phyloP scores from a whole-genome alignment of 2,329 filamentous ascomycete species.

The Beauveria sp. region DNA sequence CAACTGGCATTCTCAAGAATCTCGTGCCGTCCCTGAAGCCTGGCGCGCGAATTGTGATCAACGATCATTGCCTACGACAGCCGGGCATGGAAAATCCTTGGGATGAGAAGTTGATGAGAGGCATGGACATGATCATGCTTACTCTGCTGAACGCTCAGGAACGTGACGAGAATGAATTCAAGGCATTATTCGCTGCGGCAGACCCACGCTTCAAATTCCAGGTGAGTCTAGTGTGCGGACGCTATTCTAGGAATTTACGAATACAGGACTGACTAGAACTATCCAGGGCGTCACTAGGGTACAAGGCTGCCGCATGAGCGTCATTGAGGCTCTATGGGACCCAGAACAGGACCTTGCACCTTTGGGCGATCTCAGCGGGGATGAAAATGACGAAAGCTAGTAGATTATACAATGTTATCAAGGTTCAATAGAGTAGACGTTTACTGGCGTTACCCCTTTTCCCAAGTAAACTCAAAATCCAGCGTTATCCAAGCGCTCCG shows the following conservation, averaged over 20 bases:
- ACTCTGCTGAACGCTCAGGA: constrained; percentile 44
- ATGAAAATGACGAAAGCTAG: background rate
- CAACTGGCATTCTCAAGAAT: constrained; percentile 39
- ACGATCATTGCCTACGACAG: constrained; percentile 37
- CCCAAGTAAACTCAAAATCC: no score
- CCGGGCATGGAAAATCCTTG: constrained; percentile 31
- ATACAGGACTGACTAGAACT: constrained; percentile 9
- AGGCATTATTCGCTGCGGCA: constrained; percentile 34
- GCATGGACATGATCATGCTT: constrained; percentile 47
- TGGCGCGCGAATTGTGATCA: constrained; percentile 40
- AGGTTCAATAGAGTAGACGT: background rate
- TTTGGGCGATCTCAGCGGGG: background rate
- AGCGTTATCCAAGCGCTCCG: no score
- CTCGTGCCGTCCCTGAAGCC: constrained; percentile 49
- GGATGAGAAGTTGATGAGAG: constrained; percentile 40
- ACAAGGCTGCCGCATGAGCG: constrained; percentile 37
- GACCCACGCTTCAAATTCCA: constrained; percentile 36
- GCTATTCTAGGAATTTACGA: background rate
- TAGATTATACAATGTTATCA: no score
- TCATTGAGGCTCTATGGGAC: constrained; percentile 42
- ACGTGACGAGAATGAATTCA: constrained; percentile 38
- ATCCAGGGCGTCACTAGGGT: constrained; percentile 32
- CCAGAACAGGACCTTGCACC: constrained; percentile 14
- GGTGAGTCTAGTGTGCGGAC: constrained; percentile 19
- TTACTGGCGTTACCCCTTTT: no score